Evolutionary conservation across 768 basidiomycete genomes (phyloP).

Genomic region (Coprinopsis strossmayeri): DNA sequence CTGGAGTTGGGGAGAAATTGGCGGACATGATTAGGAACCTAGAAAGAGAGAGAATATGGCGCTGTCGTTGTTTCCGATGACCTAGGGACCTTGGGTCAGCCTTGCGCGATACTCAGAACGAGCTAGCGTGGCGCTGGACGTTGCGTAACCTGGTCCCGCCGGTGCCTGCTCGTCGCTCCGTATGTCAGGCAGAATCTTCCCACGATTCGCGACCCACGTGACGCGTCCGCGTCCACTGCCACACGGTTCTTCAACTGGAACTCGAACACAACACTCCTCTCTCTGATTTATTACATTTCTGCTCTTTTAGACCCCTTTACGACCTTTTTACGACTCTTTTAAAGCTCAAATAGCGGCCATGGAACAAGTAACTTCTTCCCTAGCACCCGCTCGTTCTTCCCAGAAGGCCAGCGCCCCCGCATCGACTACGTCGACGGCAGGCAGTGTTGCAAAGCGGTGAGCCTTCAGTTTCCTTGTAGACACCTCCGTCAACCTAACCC

Average conservation of each 20-base stretch:
- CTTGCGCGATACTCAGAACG: no score
- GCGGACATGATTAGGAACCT: constrained; percentile 32
- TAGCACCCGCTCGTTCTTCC: constrained; percentile 50
- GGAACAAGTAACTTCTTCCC: constrained; percentile 68
- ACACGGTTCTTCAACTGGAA: neutral
- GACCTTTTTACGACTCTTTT: constrained; percentile 15
- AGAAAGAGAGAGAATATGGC: constrained; percentile 1
- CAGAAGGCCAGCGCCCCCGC: constrained; percentile 53
- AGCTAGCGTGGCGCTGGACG: neutral
- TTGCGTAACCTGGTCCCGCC: no score
- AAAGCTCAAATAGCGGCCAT: constrained; percentile 30
- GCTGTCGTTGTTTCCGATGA: neutral
- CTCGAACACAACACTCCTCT: neutral
- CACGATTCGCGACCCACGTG: neutral
- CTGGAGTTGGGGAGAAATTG: constrained; percentile 38
- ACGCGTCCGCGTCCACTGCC: constrained; percentile 7
- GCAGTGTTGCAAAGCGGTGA: constrained; percentile 83
- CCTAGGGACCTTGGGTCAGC: no score
- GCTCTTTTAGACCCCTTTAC: constrained; percentile 16
- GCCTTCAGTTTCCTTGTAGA: neutral
- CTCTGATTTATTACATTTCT: constrained; percentile 1
- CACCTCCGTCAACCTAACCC: neutral
- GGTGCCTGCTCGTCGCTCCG: no score
- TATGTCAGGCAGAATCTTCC: neutral
- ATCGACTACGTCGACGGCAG: constrained; percentile 49